A percentile compares a stretch with the other conserved stretches of the same genome.
Evolutionary conservation across 2,329 filamentous ascomycete genomes (phyloP).

Genomic region (Blastomyces percursus): DNA sequence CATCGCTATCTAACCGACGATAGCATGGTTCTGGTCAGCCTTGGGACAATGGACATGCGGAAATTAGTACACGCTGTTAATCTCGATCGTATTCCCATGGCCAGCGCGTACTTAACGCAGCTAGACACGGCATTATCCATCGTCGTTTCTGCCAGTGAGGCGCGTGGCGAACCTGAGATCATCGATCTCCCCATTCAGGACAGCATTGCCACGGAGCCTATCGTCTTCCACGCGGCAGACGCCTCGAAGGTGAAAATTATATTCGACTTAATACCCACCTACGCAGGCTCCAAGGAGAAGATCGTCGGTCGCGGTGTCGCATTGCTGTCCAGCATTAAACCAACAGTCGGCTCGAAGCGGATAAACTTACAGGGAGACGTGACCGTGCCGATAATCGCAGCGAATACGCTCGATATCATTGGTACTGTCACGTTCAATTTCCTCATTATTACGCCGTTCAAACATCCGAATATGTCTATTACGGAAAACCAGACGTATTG

Average conservation of each 20-base stretch:
- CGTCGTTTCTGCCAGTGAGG: constrained; percentile 76
- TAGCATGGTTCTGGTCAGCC: constrained; percentile 79
- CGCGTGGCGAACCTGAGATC: constrained; percentile 73
- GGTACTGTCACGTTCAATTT: constrained; percentile 97
- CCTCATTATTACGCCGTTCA: constrained; percentile 84
- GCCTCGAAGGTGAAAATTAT: constrained; percentile 72
- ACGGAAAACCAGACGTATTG: constrained; percentile 89
- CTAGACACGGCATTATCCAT: constrained; percentile 89
- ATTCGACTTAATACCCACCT: constrained; percentile 93
- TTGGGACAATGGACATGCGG: constrained; percentile 89
- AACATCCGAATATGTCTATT: constrained; percentile 86
- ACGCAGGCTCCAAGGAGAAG: constrained; percentile 69
- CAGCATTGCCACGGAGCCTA: constrained; percentile 84
- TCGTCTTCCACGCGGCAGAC: constrained; percentile 75
- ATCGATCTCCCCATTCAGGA: constrained; percentile 91
- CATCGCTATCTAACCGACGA: constrained; percentile 87
- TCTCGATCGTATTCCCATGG: constrained; percentile 76
- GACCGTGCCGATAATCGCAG: constrained; percentile 79
- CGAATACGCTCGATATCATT: constrained; percentile 74
- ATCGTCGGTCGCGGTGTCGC: constrained; percentile 83
- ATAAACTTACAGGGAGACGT: constrained; percentile 88
- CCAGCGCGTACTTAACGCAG: constrained; percentile 81
- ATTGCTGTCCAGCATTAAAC: constrained; percentile 73
- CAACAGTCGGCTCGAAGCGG: constrained; percentile 69
- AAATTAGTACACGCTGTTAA: constrained; percentile 71